Base-by-base conservation (phyloP, 2,329 filamentous ascomycete genomes). In the Pseudocercospora vitis region DNA sequence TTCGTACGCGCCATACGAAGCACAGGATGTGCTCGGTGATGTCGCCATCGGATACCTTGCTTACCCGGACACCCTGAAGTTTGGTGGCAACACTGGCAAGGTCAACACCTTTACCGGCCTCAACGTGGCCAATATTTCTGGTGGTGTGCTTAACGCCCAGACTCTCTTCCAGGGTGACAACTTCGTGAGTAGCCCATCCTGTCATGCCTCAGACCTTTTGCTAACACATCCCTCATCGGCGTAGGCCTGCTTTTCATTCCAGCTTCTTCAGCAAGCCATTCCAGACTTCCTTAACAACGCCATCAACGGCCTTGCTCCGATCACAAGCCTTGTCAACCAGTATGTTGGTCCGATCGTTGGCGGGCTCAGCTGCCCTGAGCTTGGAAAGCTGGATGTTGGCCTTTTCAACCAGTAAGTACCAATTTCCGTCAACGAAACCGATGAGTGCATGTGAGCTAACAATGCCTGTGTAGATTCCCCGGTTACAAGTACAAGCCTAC, bases 101-200 rank as follows among this genome's bases (percentile, higher is more conserved):
- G 54, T 60, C 9, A 67, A 71, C 58, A 66, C 65, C 12, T 73
- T 71, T 60, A 61, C 63, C n/a, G 68, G 68, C 5, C 37, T 74
- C 40, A 62, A 73, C 52, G 53, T 71, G 7, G 56, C 50, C 9
- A 60, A 73, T 40, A 48, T 76, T n/a, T 72, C 71, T 11, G 65
- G 66, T 6, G 73, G 73, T 12, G 63, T 78, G 0, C 72, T 74
- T 53, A 78, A 75, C 55, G 57, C 64, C 4, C 52, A 61, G 5
- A 56, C 37, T 6, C 48, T 60, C 3, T 50, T 60, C 35, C 16
- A 42, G 5, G 57, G 57, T 7, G 47, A 60, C 49, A 60, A 60
- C 29, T 52, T 60, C n/a, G n/a, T n/a, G n/a, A n/a, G n/a, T n/a
- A n/a, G n/a, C n/a, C n/a, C n/a, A n/a, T n/a, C n/a, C n/a, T n/a